Conservation (phyloP, 2,329 filamentous ascomycete genomes). For the Xenoacremonium recifei region DNA sequence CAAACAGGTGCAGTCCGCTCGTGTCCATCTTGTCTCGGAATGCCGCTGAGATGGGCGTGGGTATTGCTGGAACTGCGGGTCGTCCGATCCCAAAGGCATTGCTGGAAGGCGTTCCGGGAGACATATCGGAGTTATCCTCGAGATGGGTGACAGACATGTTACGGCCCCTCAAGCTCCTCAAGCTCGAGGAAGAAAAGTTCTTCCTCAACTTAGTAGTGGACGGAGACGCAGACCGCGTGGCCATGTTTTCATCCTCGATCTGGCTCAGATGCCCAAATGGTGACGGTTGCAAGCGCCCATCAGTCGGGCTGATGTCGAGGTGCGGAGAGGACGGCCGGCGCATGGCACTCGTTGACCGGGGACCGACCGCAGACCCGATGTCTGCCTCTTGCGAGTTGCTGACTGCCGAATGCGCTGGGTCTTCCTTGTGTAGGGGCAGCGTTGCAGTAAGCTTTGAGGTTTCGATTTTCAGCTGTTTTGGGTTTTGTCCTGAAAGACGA, state of each 20-base stretch:
- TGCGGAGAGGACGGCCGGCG: constrained; percentile 24
- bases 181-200: constrained; percentile 68
- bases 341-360: constrained; percentile 9
- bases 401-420: constrained; percentile 8
- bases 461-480: constrained; percentile 86
- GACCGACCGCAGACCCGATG: constrained; percentile 4
- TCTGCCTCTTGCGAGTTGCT: constrained; percentile 10
- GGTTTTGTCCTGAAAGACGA: constrained; percentile 75
- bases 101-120: constrained; percentile 72
- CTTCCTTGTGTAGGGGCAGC: constrained; percentile 14
- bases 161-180: constrained; percentile 70
- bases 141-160: constrained; percentile 67
- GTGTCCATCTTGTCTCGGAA: constrained; percentile 60
- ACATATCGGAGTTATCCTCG: constrained; percentile 63
- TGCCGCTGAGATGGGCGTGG: constrained; percentile 64
- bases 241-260: constrained; percentile 34
- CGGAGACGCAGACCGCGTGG: constrained; percentile 52
- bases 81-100: constrained; percentile 60
- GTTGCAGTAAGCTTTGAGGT: constrained; percentile 46
- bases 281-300: constrained; percentile 23
- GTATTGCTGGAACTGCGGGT: constrained; percentile 56
- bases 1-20: constrained; percentile 75
- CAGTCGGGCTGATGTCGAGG: constrained; percentile 26
- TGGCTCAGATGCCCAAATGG: constrained; percentile 32
- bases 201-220: constrained; percentile 53